Evolutionary conservation across 345 rosid species (phyloP).

Genomic region (Salix dunnii): DNA sequence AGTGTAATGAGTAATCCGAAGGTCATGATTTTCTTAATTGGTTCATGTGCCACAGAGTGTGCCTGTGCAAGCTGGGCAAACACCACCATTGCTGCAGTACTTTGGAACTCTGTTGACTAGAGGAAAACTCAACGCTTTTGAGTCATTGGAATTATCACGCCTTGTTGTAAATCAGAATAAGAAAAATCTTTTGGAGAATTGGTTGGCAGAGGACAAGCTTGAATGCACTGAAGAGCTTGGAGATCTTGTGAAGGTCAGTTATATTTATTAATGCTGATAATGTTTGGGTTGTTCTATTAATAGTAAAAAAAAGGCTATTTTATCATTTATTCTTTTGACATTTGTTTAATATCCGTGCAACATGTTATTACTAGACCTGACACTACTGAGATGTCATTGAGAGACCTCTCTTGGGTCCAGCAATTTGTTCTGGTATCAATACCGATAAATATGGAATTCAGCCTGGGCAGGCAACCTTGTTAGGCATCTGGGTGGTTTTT

Average conservation of each 20-base stretch:
- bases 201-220: constrained; percentile 95
- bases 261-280: neutral
- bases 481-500: neutral
- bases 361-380: neutral
- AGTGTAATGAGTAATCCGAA: neutral
- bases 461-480: neutral
- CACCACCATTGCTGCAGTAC: constrained; percentile 90
- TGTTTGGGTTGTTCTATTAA: neutral
- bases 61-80: constrained; percentile 95
- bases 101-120: constrained; percentile 86
- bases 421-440: neutral
- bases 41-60: constrained; percentile 57
- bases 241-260: constrained; percentile 87
- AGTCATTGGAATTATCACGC: constrained; percentile 93
- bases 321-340: neutral
- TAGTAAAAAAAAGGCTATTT: neutral
- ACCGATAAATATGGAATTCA: neutral
- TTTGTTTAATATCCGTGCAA: neutral
- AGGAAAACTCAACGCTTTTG: constrained; percentile 91
- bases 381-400: neutral
- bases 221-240: constrained; percentile 98
- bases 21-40: neutral
- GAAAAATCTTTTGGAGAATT: constrained; percentile 84
- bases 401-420: neutral
- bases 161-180: constrained; percentile 96